Percentiles rank a stretch among this genome's conserved stretches.
phyloP scores from a whole-genome alignment of 495 filamentous ascomycete species.

The Trichoderma erinaceum region DNA sequence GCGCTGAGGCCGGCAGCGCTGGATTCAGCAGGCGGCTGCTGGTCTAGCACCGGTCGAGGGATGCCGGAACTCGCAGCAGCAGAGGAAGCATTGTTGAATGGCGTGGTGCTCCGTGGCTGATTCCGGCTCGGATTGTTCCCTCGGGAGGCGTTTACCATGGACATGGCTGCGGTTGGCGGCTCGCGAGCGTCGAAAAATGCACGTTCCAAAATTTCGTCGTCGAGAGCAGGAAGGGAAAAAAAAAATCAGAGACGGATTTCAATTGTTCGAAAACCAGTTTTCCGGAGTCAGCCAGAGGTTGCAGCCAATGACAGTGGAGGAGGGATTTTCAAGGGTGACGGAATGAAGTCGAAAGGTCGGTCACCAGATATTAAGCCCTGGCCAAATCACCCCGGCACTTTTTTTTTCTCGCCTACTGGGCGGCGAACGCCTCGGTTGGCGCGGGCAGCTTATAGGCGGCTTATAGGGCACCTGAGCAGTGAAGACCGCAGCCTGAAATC shows the following conservation, averaged over 20 bases:
- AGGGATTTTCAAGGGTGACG: constrained; percentile 14
- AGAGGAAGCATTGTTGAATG: constrained; percentile 60
- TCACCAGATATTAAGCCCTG: constrained; percentile 12
- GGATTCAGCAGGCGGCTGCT: constrained; percentile 54
- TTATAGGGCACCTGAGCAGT: not conserved
- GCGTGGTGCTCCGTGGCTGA: constrained; percentile 52
- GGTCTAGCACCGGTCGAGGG: constrained; percentile 74
- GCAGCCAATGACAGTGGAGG: constrained; percentile 9
- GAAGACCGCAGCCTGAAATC: not conserved
- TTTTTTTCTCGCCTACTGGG: not conserved
- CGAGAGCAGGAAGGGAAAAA: not conserved
- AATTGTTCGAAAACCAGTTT: not conserved
- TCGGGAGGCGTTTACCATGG: constrained; percentile 1
- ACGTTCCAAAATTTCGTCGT: not conserved
- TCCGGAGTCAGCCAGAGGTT: not conserved
- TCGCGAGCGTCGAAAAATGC: not conserved
- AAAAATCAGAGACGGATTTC: not conserved
- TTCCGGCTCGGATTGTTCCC: constrained; percentile 7
- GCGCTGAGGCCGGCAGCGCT: constrained; percentile 73
- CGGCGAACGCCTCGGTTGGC: not conserved
- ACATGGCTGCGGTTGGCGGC: constrained; percentile 6
- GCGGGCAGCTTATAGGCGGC: constrained; percentile 4
- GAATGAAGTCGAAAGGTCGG: constrained; percentile 12
- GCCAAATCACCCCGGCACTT: not conserved
- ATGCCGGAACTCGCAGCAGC: constrained; percentile 55